phyloP scores from a whole-genome alignment of 805 yeast species.

The Blastobotrys parvus region DNA sequence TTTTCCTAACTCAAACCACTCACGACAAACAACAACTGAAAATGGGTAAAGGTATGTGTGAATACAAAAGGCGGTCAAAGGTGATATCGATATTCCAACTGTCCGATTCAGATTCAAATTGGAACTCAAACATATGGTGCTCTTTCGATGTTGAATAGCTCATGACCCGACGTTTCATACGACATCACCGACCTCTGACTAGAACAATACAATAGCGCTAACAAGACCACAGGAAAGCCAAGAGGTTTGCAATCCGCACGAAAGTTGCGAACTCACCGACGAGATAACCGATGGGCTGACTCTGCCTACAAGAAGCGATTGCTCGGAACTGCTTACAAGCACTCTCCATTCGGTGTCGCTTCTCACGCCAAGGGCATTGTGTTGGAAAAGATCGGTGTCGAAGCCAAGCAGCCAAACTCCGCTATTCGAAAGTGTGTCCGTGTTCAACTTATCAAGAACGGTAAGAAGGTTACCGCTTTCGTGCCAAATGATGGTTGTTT shows the following conservation, averaged over 20 bases:
- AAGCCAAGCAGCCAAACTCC: constrained; percentile 99
- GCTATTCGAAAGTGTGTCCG: constrained; percentile 99
- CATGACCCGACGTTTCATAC: not conserved
- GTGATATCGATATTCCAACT: too few relatives aligned
- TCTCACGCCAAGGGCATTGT: constrained; percentile 99
- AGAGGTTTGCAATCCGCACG: constrained; percentile 99
- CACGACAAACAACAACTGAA: not conserved
- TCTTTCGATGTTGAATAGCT: not conserved
- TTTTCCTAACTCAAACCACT: too few relatives aligned
- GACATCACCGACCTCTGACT: not conserved
- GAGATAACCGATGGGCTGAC: constrained; percentile 99
- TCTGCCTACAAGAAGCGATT: constrained; percentile 96
- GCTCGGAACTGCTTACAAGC: constrained; percentile 99
- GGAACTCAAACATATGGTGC: too few relatives aligned
- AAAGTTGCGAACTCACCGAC: constrained; percentile 99
- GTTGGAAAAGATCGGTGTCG: constrained; percentile 98
- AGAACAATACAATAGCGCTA: too few relatives aligned
- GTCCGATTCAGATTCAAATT: too few relatives aligned
- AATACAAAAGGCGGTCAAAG: too few relatives aligned
- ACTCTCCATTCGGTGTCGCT: constrained; percentile 99
- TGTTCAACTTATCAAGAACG: constrained; percentile 99
- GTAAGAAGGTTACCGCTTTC: constrained; percentile 99
- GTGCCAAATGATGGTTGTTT: constrained; percentile 99
- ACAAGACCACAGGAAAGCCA: constrained; percentile 64
- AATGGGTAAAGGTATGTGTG: not conserved